phyloP scores from a whole-genome alignment of 176 grass and related monocot genomes.

The Eragrostis curvula region DNA sequence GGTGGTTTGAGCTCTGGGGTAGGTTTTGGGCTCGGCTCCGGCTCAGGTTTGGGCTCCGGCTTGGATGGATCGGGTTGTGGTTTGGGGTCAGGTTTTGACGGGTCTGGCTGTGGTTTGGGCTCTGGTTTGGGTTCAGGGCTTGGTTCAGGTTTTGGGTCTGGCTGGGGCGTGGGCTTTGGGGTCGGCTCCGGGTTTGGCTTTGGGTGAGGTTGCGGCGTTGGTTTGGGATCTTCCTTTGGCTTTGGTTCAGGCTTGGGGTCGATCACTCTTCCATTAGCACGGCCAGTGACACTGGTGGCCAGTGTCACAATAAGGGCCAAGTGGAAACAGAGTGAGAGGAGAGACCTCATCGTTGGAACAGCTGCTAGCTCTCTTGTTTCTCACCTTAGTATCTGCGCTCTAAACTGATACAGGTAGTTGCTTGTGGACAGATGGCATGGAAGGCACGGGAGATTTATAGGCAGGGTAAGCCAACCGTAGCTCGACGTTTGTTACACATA shows the following conservation, averaged over 20 bases:
- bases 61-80: background rate
- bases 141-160: too few relatives aligned
- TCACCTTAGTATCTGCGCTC: background rate
- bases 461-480: background rate
- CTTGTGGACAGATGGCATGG: background rate
- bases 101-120: background rate
- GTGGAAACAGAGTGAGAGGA: background rate
- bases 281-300: background rate
- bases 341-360: background rate
- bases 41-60: too few relatives aligned
- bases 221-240: background rate
- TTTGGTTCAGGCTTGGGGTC: background rate
- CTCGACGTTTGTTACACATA: background rate
- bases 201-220: background rate
- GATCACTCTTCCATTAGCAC: background rate
- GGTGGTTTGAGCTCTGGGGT: too few relatives aligned
- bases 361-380: background rate
- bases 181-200: background rate
- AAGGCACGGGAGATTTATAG: constrained; percentile 18
- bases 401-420: background rate
- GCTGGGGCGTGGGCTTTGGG: background rate
- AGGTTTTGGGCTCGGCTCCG: background rate
- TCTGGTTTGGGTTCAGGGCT: too few relatives aligned
- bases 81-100: too few relatives aligned
- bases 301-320: background rate